phyloP scores from a whole-genome alignment of 1,139 yeast species.

The Torulaspora globosa region DNA sequence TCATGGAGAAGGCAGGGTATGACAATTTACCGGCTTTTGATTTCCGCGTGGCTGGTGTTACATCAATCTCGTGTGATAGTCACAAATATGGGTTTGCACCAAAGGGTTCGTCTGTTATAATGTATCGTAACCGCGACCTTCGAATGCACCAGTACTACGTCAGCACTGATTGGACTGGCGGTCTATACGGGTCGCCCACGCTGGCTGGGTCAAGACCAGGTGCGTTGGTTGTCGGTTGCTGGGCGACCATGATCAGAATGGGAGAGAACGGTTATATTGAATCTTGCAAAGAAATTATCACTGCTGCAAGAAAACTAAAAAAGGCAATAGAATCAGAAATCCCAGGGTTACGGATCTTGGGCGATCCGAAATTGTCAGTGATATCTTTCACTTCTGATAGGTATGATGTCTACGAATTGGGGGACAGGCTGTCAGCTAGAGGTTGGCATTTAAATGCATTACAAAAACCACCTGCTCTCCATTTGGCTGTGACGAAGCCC shows the following conservation, averaged over 20 bases:
- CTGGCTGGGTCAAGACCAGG: slow-evolving; percentile 97
- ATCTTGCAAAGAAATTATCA: slow-evolving; percentile 63
- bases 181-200: slow-evolving; percentile 93
- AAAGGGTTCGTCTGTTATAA: slow-evolving; percentile 87
- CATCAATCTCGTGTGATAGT: slow-evolving; percentile 94
- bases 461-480: slow-evolving; percentile 88
- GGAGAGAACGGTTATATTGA: slow-evolving; percentile 77
- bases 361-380: slow-evolving; percentile 82
- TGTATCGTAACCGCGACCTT: slow-evolving; percentile 68
- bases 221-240: slow-evolving; percentile 92
- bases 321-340: slow-evolving; percentile 45
- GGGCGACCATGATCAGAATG: slow-evolving; percentile 82
- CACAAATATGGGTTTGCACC: slow-evolving; percentile 99
- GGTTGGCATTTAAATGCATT: slow-evolving; percentile 92
- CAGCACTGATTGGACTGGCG: slow-evolving; percentile 86
- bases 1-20: slow-evolving; percentile 63
- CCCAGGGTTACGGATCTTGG: slow-evolving; percentile 61
- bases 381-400: slow-evolving; percentile 61
- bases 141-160: slow-evolving; percentile 83
- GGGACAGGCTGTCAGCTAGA: slow-evolving; percentile 58
- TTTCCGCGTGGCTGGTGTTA: slow-evolving; percentile 88
- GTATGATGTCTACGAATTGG: slow-evolving; percentile 67
- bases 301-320: slow-evolving; percentile 58
- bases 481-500: slow-evolving; percentile 77
- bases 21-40: slow-evolving; percentile 67